These are phyloP conservation scores for Penicillium oxalicum DNA, from an alignment of 2,329 filamentous ascomycete genomes.

Conservation along the genomic window DNA sequence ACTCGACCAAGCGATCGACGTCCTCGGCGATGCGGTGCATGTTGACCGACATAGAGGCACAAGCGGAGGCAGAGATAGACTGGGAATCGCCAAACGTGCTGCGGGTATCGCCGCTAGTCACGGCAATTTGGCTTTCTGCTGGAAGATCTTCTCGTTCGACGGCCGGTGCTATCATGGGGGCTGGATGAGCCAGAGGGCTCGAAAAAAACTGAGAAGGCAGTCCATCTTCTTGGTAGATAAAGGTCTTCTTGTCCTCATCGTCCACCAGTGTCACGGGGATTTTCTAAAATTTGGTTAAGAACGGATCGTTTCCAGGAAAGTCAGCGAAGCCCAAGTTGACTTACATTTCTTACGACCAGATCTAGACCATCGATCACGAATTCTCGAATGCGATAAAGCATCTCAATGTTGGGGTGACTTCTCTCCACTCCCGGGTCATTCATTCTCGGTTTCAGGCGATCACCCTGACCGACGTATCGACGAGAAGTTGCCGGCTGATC, in stretches of 20 bases:
- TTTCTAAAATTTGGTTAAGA: conserved; percentile 26
- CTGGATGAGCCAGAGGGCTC: conserved; percentile 39
- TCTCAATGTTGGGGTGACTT: conserved; percentile 56
- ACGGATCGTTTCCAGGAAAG: conserved; percentile 2
- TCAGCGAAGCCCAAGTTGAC: conserved; percentile 16
- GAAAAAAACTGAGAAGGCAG: conserved; percentile 46
- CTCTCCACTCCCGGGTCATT: conserved; percentile 47
- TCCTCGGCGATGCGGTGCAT: conserved; percentile 38
- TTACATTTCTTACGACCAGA: conserved; percentile 45
- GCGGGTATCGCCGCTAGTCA: conserved; percentile 22
- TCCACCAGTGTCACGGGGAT: conserved; percentile 46
- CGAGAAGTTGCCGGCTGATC: conserved; percentile 45
- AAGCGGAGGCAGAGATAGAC: conserved; percentile 44
- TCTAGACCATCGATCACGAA: conserved; percentile 57
- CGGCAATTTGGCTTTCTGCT: conserved; percentile 21
- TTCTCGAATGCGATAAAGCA: conserved; percentile 60
- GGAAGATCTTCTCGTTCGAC: conserved; percentile 39
- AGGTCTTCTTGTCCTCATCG: conserved; percentile 40
- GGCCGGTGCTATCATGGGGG: conserved; percentile 35
- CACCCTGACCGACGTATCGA: conserved; percentile 46
- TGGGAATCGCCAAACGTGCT: conserved; percentile 40
- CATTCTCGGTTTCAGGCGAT: conserved; percentile 47
- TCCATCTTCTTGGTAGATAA: conserved; percentile 50
- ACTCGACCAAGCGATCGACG: conserved; percentile 36
- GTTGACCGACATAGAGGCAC: conserved; percentile 38